These are phyloP conservation scores for Aspergillus thermomutatus DNA, from an alignment of 2,329 filamentous ascomycete genomes.

Conservation along the genomic window DNA sequence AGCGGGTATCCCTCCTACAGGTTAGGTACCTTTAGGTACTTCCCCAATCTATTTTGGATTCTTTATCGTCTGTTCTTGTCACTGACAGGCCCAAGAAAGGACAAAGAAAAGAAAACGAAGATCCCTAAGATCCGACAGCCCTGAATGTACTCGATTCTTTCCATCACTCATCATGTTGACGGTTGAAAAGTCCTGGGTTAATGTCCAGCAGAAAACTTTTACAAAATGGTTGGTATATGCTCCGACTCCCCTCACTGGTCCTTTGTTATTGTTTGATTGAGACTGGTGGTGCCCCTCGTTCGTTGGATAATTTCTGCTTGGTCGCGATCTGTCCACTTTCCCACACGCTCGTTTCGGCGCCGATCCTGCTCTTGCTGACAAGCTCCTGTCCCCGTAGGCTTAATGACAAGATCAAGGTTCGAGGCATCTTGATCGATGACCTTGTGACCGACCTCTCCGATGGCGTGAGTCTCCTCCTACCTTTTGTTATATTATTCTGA, in stretches of 20 bases:
- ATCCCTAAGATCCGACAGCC: conserved; percentile 12
- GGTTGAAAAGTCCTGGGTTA: conserved; percentile 62
- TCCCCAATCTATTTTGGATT: conserved; percentile 1
- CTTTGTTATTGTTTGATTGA: not conserved
- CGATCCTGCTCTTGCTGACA: not conserved
- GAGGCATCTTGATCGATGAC: conserved; percentile 78
- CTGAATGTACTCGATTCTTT: conserved; percentile 27
- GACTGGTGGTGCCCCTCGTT: not conserved
- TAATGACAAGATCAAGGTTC: conserved; percentile 85
- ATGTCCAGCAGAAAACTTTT: conserved; percentile 97
- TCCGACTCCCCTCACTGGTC: not conserved
- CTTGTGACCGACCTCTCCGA: conserved; percentile 87
- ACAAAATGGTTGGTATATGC: conserved; percentile 73
- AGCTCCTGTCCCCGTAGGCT: conserved; percentile 57
- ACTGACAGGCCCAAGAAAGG: not conserved
- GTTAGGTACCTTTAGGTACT: not conserved
- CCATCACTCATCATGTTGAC: conserved; percentile 40
- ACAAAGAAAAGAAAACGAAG: not conserved
- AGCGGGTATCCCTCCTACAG: not conserved
- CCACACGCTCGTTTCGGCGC: not conserved
- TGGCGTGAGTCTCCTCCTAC: conserved; percentile 63
- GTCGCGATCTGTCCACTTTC: not conserved
- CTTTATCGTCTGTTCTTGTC: conserved; percentile 2
- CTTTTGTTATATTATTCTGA: not conserved
- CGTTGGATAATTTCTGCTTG: conserved; percentile 1